phyloP scores from a whole-genome alignment of 1,284 basidiomycete genomes.

The Austroboletus rostrupii region DNA sequence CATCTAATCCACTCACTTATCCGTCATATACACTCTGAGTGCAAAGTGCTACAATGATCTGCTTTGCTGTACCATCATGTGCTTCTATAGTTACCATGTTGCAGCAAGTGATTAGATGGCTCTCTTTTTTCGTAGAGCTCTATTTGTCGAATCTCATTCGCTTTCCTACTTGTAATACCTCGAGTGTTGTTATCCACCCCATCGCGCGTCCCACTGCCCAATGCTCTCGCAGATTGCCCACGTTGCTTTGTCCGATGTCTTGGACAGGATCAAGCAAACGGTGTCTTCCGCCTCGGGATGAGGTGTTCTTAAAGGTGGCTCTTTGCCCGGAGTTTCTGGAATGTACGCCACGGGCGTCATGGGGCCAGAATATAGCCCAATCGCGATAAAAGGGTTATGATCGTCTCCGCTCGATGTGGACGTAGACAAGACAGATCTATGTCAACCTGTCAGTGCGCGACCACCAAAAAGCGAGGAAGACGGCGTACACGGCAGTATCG shows the following conservation, averaged over 20 bases:
- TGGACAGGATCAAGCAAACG: slow-evolving; percentile 39
- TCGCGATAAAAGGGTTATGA: slow-evolving; percentile 9
- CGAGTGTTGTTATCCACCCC: slow-evolving; percentile 36
- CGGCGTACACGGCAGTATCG: slow-evolving; percentile 36
- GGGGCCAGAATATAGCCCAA: slow-evolving; percentile 30
- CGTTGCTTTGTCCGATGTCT: slow-evolving; percentile 4
- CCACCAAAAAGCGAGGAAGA: neutral
- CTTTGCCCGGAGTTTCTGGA: slow-evolving; percentile 24
- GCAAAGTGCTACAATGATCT: slow-evolving; percentile 21
- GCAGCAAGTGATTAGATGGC: slow-evolving; percentile 30
- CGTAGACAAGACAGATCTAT: slow-evolving; percentile 18
- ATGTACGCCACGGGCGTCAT: slow-evolving; percentile 47
- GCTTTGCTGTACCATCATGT: slow-evolving; percentile 35
- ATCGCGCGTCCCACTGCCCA: slow-evolving; percentile 48
- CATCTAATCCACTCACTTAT: slow-evolving; percentile 36
- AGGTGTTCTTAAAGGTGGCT: slow-evolving; percentile 37
- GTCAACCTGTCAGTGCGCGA: neutral
- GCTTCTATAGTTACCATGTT: slow-evolving; percentile 31
- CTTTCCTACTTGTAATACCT: slow-evolving; percentile 11
- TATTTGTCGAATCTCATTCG: slow-evolving; percentile 16
- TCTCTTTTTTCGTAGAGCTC: slow-evolving; percentile 5
- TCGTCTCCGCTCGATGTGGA: slow-evolving; percentile 4
- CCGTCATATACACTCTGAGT: slow-evolving; percentile 30
- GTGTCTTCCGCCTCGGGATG: slow-evolving; percentile 48
- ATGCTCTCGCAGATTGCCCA: slow-evolving; percentile 47